Evolutionary conservation across 352 stramenopile species (phyloP), one percentile per base, ranked within the genome.

Genomic region (Pythium sp.): DNA sequence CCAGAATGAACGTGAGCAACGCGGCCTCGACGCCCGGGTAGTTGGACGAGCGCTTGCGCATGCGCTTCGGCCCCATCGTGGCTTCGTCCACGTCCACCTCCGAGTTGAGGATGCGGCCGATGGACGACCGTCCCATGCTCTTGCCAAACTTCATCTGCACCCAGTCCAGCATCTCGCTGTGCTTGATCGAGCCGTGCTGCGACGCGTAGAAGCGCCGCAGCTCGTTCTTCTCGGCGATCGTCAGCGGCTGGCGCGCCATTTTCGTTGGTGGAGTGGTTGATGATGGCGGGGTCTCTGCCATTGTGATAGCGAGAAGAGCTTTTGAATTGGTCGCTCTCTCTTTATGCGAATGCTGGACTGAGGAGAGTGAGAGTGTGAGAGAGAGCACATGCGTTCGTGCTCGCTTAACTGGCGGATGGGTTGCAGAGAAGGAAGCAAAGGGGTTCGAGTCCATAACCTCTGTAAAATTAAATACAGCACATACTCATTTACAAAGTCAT

Each of bases 11-110:
- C 41, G 64, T 57, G 38, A 69, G 64, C 41, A 69, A 41, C 64
- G 64, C 53, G 18, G 64, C 64, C 41, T 69, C 64, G 55, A 69
- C 15, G 20, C 62, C 55, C 22, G 57, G 64, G 38, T 62, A 69
- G 54, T 69, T 69, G 54, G 64, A 69, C 51, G 49, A 62, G 11
- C 64, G 64, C 55, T 63, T 69, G 55, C 64, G 64, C 36, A 69
- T 63, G 38, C 64, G 64, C 28, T 51, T 55, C 26, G 53, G 36
- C 1, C 64, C 54, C 36, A 69, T 62, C 20, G 57, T 51, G 30
- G 55, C 55, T 11, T 69, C 64, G 20, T 63, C 64, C 46, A 49
- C 47, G 24, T 69, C 64, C 5, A 62, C 18, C 12, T 41, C 64
- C 22, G 34, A 38, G 64, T 34, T 63, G 26, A 69, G 64, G 38